Evolutionary conservation across 208 protist genomes (phyloP).

Genomic region (Leishmania tropica): DNA sequence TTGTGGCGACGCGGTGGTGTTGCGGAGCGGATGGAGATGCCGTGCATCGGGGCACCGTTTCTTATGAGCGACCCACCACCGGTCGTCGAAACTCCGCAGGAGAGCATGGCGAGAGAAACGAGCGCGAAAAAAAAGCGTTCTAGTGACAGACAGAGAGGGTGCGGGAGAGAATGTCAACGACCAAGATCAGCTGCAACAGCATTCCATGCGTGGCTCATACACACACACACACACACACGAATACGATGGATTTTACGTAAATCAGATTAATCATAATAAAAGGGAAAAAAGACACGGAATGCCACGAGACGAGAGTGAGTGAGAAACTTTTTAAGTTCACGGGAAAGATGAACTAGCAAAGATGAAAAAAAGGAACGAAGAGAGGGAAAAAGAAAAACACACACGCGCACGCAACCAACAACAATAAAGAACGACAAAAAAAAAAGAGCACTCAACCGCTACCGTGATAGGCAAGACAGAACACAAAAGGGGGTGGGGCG

Average conservation of each 20-base stretch:
- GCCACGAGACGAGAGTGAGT: neutral
- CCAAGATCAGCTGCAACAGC: neutral
- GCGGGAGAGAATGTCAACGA: neutral
- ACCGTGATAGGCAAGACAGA: neutral
- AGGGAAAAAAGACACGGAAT: neutral
- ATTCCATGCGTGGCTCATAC: neutral
- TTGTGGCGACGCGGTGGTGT: constrained; percentile 18
- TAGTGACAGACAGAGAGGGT: neutral
- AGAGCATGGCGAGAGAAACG: neutral
- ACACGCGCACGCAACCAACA: neutral
- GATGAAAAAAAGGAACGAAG: neutral
- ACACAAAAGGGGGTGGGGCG: neutral
- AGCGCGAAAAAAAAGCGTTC: neutral
- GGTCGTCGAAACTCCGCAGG: neutral
- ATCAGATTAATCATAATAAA: neutral
- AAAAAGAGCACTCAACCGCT: neutral
- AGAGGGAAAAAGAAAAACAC: neutral
- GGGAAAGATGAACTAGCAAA: no score
- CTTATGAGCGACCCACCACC: neutral
- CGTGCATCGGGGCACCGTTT: neutral
- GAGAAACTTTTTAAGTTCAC: neutral
- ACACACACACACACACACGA: neutral
- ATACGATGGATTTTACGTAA: neutral
- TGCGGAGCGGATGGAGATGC: neutral
- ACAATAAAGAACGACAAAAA: neutral